phyloP scores from a whole-genome alignment of 1,284 basidiomycete genomes.

The Paramarasmius palmivorus region DNA sequence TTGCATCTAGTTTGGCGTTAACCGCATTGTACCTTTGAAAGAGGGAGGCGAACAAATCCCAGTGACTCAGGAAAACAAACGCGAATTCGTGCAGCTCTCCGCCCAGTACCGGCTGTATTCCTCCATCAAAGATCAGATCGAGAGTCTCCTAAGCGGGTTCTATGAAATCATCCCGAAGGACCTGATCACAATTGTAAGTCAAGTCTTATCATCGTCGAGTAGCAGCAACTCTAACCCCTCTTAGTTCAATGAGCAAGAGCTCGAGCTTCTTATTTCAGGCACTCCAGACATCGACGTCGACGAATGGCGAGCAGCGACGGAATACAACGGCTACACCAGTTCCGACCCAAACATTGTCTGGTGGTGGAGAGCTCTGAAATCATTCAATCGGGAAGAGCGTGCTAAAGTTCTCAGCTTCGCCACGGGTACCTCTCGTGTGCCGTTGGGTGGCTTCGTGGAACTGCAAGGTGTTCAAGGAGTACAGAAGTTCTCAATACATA shows the following conservation, averaged over 20 bases:
- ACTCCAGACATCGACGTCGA: slow-evolving; percentile 99
- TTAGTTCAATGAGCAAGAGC: slow-evolving; percentile 96
- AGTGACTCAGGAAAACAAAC: slow-evolving; percentile 95
- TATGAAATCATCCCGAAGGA: slow-evolving; percentile 95
- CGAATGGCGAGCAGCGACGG: slow-evolving; percentile 95
- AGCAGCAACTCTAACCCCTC: slow-evolving; percentile 23
- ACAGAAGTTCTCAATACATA: slow-evolving; percentile 96
- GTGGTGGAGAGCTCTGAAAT: slow-evolving; percentile 99
- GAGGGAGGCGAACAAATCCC: slow-evolving; percentile 78
- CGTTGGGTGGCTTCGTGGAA: slow-evolving; percentile 90
- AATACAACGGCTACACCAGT: slow-evolving; percentile 84
- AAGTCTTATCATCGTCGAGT: not conserved
- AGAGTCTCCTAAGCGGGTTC: slow-evolving; percentile 89
- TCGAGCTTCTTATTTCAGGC: slow-evolving; percentile 96
- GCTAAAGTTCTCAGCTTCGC: slow-evolving; percentile 97
- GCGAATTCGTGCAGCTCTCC: slow-evolving; percentile 93
- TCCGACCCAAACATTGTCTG: slow-evolving; percentile 95
- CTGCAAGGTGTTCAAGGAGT: slow-evolving; percentile 93
- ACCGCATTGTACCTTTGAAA: slow-evolving; percentile 85
- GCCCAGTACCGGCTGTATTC: slow-evolving; percentile 91
- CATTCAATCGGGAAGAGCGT: slow-evolving; percentile 95
- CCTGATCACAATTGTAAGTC: slow-evolving; percentile 72
- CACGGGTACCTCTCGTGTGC: slow-evolving; percentile 92
- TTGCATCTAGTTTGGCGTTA: slow-evolving; percentile 76
- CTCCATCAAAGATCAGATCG: slow-evolving; percentile 96